Evolutionary conservation across 2,329 filamentous ascomycete genomes (phyloP), one percentile per base, ranked within the genome.

Genomic region (Magnaporthiopsis poae): DNA sequence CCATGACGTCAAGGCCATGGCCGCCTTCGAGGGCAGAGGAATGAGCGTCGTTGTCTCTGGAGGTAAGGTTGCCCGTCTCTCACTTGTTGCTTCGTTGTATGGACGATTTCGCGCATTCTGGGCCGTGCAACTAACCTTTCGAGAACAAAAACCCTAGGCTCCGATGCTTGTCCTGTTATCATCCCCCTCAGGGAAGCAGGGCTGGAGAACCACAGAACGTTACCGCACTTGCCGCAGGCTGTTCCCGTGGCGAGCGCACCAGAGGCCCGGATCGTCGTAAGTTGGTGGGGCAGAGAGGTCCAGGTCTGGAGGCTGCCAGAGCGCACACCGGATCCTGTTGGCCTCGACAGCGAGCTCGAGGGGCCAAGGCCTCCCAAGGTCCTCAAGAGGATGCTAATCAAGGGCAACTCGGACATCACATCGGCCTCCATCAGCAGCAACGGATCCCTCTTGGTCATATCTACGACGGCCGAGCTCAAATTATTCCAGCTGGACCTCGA

Each of bases 1-100:
- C 62, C 93, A 98, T 76, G 95, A 99, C 79, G 92, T 98, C 72
- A 98, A 98, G 80, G 86, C 92, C 0, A 91, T 98, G 86, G 90
- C 92, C 46, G 88, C 91, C 0, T 98, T 94, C 70, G 95, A 99
- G 76, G 89, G 89, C 65, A 88, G 85, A 64, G 87, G 87, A 64
- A 86, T 96, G 73, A 98, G 92, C 73, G 87, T 98, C 66, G 82
- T 96, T 13, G 90, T 96, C 21, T 96, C 94, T 69, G 95, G 95
- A 85, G 95, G 92, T 91, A 81, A 77, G 82, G 75, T 68, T 46
- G 62, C 36, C 13, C 11, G 25, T 31, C 56, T 64, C 12, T 33
- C 64, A 15, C 60, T 33, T 27, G 8, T 60, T 66, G 39, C 33
- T 62, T 29, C 21, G n/a, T 15, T 27, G 12, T 46, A 31, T 21